These are phyloP conservation scores for Margaritispora aquatica DNA, from an alignment of 495 filamentous ascomycete genomes.

Conservation along the genomic window DNA sequence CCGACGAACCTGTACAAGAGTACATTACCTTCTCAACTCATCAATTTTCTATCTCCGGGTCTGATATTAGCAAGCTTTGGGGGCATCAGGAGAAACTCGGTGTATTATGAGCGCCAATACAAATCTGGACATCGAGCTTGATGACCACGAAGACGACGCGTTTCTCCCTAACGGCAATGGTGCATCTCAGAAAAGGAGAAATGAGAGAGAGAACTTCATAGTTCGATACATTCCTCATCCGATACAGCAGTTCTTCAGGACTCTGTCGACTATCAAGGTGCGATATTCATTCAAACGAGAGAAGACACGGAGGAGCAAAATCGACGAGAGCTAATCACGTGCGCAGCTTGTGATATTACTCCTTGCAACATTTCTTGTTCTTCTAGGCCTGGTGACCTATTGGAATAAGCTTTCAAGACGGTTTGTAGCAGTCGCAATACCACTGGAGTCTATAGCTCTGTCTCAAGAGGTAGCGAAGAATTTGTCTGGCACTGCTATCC, in stretches of 20 bases:
- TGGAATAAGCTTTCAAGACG: background rate
- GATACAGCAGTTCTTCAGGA: background rate
- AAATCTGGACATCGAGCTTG: constrained; percentile 1
- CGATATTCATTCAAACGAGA: background rate
- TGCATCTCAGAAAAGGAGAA: background rate
- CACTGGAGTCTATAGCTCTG: background rate
- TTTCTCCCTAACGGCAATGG: background rate
- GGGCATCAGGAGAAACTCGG: no score
- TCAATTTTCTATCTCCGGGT: no score
- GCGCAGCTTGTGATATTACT: constrained; percentile 6
- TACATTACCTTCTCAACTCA: no score
- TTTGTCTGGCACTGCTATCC: background rate
- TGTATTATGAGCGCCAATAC: background rate
- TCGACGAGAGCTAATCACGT: constrained; percentile 1
- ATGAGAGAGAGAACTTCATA: background rate
- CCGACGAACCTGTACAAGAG: no score
- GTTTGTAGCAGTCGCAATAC: background rate
- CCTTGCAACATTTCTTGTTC: background rate
- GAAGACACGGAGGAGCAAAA: no score
- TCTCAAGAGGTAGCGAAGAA: background rate
- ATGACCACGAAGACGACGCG: constrained; percentile 3
- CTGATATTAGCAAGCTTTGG: no score
- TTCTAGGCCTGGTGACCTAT: constrained; percentile 3
- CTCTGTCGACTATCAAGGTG: constrained; percentile 6
- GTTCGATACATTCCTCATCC: background rate